These are phyloP conservation scores for Carpinus fangiana DNA, from an alignment of 306 rosid species.

Conservation along the genomic window DNA sequence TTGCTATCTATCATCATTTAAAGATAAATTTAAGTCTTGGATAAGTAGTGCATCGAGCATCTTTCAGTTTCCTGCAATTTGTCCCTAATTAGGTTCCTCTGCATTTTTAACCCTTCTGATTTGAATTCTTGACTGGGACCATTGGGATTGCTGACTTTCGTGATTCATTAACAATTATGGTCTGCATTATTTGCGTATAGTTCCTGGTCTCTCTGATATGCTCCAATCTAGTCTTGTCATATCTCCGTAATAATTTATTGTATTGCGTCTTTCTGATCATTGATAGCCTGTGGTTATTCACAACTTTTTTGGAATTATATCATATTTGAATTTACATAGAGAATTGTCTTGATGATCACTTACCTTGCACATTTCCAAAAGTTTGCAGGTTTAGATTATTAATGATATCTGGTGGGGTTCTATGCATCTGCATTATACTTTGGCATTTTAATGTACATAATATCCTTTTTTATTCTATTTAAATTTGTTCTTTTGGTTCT, in stretches of 20 bases:
- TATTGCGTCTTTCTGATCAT: not conserved
- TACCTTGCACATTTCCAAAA: not conserved
- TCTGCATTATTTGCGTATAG: not conserved
- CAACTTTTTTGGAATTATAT: not conserved
- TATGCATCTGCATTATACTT: no score
- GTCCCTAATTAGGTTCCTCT: not conserved
- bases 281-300: not conserved
- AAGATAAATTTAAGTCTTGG: not conserved
- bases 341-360: not conserved
- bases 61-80: not conserved
- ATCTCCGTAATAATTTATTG: no score
- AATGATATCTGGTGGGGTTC: not conserved
- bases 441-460: no score
- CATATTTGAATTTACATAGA: not conserved
- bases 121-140: not conserved
- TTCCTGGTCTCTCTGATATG: not conserved
- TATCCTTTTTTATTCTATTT: no score
- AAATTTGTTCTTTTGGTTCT: no score
- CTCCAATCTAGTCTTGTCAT: no score
- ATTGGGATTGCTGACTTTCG: not conserved
- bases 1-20: not conserved
- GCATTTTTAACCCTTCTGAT: not conserved
- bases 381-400: not conserved
- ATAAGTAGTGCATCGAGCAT: not conserved
- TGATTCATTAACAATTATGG: not conserved